A percentile compares a stretch with the other conserved stretches of the same genome.
Evolutionary conservation across 306 rosid species (phyloP).

Genomic region (Lathyrus sativus): DNA sequence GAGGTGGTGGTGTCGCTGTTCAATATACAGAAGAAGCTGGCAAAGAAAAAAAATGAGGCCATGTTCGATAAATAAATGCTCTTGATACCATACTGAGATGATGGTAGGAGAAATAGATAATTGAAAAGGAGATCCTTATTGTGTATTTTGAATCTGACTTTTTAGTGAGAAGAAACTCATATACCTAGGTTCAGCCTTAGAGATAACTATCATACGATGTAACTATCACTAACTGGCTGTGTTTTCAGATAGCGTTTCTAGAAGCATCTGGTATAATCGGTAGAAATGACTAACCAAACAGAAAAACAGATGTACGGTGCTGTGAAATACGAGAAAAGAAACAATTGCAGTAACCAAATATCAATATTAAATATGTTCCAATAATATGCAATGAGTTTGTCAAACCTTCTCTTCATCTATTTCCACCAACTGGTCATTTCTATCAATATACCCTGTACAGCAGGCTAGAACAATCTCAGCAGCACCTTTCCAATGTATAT

Average conservation of each 20-base stretch:
- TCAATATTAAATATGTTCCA: not conserved
- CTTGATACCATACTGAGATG: no score
- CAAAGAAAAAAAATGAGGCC: no score
- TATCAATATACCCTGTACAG: conserved; percentile 62
- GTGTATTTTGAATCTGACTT: not conserved
- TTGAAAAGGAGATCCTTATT: not conserved
- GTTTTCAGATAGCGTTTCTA: not conserved
- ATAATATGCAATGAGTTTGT: conserved; percentile 17
- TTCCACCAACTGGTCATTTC: conserved; percentile 46
- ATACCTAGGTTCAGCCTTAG: not conserved
- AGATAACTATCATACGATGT: not conserved
- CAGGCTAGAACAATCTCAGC: conserved; percentile 88
- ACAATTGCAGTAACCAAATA: not conserved
- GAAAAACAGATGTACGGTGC: not conserved
- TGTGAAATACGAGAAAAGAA: not conserved
- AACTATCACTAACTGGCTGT: not conserved
- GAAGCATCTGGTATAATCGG: not conserved
- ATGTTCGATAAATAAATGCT: no score
- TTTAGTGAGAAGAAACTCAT: not conserved
- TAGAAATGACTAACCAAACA: not conserved
- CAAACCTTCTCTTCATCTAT: conserved; percentile 84
- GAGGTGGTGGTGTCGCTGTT: no score
- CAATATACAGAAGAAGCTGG: no score
- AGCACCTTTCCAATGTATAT: conserved; percentile 98
- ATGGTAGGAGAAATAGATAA: no score